Evolutionary conservation across 2,329 filamentous ascomycete species (phyloP).

Genomic region (Karstenula rhodostoma): DNA sequence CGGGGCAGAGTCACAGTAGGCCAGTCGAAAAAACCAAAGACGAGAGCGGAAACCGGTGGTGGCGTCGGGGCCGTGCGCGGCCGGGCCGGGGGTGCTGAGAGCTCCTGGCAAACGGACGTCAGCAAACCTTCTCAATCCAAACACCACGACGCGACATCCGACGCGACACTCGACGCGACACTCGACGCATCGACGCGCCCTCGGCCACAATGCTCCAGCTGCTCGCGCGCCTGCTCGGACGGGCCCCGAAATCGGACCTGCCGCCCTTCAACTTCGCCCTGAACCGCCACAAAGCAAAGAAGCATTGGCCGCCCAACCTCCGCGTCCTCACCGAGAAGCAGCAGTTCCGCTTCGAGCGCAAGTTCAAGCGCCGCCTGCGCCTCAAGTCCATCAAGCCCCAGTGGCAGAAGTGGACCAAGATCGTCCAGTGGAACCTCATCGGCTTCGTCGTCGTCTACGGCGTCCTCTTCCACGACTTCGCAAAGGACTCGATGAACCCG

Average conservation of each 20-base stretch:
- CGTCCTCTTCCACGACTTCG: constrained; percentile 69
- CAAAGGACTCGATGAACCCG: constrained; percentile 42
- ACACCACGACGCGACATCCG: background rate
- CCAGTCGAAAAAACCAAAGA: background rate
- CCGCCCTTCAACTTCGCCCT: constrained; percentile 55
- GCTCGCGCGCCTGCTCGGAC: constrained; percentile 60
- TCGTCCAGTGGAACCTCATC: constrained; percentile 65
- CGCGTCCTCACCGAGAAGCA: constrained; percentile 72
- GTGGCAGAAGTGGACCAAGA: constrained; percentile 71
- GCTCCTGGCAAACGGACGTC: constrained; percentile 27
- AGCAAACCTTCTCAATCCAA: constrained; percentile 9
- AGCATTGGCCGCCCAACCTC: constrained; percentile 82
- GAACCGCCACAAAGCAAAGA: constrained; percentile 72
- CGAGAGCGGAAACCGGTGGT: background rate
- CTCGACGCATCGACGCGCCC: constrained; percentile 9
- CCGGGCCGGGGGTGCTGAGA: too few species aligned
- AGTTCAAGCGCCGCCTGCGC: constrained; percentile 74
- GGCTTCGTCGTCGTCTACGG: constrained; percentile 63
- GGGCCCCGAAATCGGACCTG: constrained; percentile 48
- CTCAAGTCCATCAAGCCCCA: constrained; percentile 68
- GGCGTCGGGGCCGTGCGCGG: background rate
- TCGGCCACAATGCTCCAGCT: constrained; percentile 33
- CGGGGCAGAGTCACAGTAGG: background rate
- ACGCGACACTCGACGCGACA: constrained; percentile 1
- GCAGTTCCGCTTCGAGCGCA: constrained; percentile 80